Conservation (phyloP, 495 filamentous ascomycete genomes). For the Rhizodiscina lignyota region DNA sequence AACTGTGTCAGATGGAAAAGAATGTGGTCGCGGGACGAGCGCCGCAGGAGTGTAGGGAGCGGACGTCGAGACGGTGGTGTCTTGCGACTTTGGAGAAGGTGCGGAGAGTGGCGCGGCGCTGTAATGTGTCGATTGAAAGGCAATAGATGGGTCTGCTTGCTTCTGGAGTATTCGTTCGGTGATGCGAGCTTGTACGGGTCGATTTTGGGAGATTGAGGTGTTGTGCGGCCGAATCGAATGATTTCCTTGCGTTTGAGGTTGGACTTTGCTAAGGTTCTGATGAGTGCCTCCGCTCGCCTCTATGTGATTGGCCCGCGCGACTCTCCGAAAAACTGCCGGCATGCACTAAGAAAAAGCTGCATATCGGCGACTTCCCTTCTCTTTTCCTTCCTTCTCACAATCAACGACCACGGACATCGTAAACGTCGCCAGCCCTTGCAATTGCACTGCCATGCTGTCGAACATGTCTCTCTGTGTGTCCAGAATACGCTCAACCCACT, state of each 20-base stretch:
- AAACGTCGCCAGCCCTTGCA: conserved; percentile 66
- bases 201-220: no score
- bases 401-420: conserved; percentile 77
- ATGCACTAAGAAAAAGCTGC: background rate
- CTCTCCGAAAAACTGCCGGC: background rate
- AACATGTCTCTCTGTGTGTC: conserved; percentile 80
- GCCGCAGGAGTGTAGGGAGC: background rate
- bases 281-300: background rate
- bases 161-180: background rate
- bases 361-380: conserved; percentile 12
- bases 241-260: no score
- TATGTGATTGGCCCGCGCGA: background rate
- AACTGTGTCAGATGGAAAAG: background rate
- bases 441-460: conserved; percentile 42
- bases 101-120: conserved; percentile 1
- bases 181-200: no score
- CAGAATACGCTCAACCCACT: conserved; percentile 57
- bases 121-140: background rate
- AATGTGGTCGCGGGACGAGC: background rate
- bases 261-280: no score
- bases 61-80: background rate
- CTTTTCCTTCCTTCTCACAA: conserved; percentile 28
- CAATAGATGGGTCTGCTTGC: background rate
- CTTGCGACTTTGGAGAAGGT: conserved; percentile 5
- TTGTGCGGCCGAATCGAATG: no score